Percentiles rank a stretch among this genome's conserved stretches.
Evolutionary conservation across 768 basidiomycete species (phyloP).

Genomic region (Rhodotorula graminis): DNA sequence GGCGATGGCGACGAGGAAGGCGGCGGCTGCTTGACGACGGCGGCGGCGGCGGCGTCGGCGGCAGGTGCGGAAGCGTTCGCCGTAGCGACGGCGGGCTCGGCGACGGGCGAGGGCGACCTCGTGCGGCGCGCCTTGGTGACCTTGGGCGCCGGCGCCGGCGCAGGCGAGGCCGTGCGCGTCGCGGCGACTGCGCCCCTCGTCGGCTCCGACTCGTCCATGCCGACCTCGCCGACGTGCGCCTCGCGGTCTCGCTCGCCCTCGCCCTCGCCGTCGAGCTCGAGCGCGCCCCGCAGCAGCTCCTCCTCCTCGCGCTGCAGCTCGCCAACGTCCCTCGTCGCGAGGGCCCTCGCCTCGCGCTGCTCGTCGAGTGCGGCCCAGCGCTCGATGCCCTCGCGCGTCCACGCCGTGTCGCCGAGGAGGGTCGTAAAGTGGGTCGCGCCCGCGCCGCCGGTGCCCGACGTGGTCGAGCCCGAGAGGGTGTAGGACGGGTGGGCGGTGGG

Average conservation of each 20-base stretch:
- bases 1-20: not conserved
- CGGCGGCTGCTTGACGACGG: too few relatives aligned
- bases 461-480: not conserved
- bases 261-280: not conserved
- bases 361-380: slow-evolving; percentile 39
- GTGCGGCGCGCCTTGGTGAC: not conserved
- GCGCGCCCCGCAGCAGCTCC: not conserved
- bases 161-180: not conserved
- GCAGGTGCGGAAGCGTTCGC: not conserved
- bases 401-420: slow-evolving; percentile 19
- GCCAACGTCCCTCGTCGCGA: slow-evolving; percentile 8
- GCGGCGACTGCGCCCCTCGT: too few relatives aligned
- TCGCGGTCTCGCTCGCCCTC: not conserved
- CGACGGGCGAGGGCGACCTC: not conserved
- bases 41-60: too few relatives aligned
- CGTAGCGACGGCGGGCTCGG: too few relatives aligned
- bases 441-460: slow-evolving; percentile 18
- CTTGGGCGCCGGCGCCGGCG: not conserved
- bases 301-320: slow-evolving; percentile 25
- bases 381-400: slow-evolving; percentile 34
- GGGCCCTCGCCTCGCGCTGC: not conserved
- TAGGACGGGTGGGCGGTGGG: slow-evolving; percentile 31
- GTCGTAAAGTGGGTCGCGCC: slow-evolving; percentile 13
- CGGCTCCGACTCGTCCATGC: too few relatives aligned
- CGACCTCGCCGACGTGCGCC: too few relatives aligned